A percentile compares a stretch with the other conserved stretches of the same genome.
Conservation (phyloP, 2,329 filamentous ascomycete genomes). For the Chlorencoelia australis region DNA sequence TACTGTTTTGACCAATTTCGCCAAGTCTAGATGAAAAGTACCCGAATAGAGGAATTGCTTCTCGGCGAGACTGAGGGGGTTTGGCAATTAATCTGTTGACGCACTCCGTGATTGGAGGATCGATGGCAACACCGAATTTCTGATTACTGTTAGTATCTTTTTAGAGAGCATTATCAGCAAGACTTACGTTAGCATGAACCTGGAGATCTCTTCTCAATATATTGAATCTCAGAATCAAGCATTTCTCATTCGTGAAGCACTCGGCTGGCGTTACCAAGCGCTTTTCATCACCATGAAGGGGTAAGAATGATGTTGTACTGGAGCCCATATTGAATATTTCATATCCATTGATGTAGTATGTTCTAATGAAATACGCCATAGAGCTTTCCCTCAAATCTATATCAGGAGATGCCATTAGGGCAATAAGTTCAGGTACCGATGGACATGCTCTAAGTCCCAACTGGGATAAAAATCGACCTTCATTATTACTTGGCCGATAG, state of each 20-base stretch:
- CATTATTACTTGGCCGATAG: conserved; percentile 53
- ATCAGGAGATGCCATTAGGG: conserved; percentile 61
- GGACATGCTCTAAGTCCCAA: conserved; percentile 70
- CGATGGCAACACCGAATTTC: conserved; percentile 76
- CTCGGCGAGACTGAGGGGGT: conserved; percentile 56
- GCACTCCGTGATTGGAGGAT: conserved; percentile 72
- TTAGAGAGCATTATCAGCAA: background rate
- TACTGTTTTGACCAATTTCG: conserved; percentile 56
- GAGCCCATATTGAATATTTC: conserved; percentile 47
- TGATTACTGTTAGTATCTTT: conserved; percentile 17
- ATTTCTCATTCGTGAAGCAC: conserved; percentile 74
- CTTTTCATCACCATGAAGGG: conserved; percentile 57
- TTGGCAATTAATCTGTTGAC: conserved; percentile 60
- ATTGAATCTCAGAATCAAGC: conserved; percentile 68
- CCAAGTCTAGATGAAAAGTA: conserved; percentile 73
- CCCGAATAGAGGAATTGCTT: conserved; percentile 64
- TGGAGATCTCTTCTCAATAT: conserved; percentile 70
- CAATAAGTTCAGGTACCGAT: conserved; percentile 61
- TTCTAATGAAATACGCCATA: conserved; percentile 72
- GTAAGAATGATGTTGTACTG: conserved; percentile 54
- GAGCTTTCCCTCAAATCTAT: conserved; percentile 52
- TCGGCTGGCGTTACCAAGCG: conserved; percentile 60
- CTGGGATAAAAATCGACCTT: conserved; percentile 62
- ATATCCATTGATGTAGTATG: conserved; percentile 73
- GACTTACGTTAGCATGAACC: conserved; percentile 52